Evolutionary conservation across 306 rosid species (phyloP), one percentile per base, ranked within the genome.

Genomic region (Citrullus amarus): DNA sequence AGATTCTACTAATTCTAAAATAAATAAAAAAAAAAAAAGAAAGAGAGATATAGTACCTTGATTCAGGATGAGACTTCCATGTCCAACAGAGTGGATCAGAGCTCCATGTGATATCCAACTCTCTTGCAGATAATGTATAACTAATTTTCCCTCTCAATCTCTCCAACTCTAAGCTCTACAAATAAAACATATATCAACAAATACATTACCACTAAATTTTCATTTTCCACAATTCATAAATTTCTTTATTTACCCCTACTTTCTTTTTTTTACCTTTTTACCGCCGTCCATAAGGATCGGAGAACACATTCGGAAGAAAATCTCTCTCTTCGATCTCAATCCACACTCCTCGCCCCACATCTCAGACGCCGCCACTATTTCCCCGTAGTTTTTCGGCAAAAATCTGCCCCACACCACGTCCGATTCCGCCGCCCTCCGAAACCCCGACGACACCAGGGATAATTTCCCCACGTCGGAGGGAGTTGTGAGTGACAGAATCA

Each of bases 91-190:
- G 56, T 15, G 91, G 89, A 8, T 86, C 86, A 2, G 41, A 54
- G 78, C 88, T 80, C 91, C 91, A 81, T 43, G 86, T 41, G 59
- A 92, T 80, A 0, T 65, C 76, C 4, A 92, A 75, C 60, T 87
- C 97, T 63, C 86, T 86, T 69, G 95, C 91, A 3, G 91, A 90
- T 4, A 92, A 18, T 22, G 85, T 41, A 20, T 84, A 90, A 0
- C 81, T 78, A 57, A 80, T 78, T 59, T 86, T 88, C 18, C 90
- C 93, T 0, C 85, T 79, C 1, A 3, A 44, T 50, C 78, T 90
- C 30, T 90, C 94, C 82, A 92, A 59, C 34, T 77, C 60, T 76
- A 92, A 88, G 61, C 85, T 84, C 94, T 90, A 84, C 18, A 6
- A 6, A 41, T 9, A 53, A 18, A 22, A 22, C 22, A 22, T 22